phyloP scores from a whole-genome alignment of 257 asterid genomes.

The Apocynum venetum region DNA sequence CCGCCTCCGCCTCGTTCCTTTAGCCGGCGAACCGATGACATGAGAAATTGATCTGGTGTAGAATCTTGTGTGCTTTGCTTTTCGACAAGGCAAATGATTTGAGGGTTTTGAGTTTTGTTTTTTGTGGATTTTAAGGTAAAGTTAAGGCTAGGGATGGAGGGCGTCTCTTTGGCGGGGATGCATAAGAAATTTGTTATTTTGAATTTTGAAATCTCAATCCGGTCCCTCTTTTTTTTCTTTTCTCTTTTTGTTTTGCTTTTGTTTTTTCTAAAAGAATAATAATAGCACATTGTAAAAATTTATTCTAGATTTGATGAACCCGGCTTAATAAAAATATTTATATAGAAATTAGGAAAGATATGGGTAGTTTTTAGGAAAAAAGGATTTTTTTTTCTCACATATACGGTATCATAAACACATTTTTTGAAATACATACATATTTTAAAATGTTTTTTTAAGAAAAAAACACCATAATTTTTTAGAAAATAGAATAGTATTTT shows the following conservation, averaged over 20 bases:
- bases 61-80: background rate
- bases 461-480: too few relatives aligned
- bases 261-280: too few relatives aligned
- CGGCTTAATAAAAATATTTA: too few relatives aligned
- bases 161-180: slow-evolving; percentile 4
- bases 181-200: slow-evolving; percentile 10
- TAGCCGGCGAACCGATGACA: slow-evolving; percentile 53
- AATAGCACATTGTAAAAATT: too few relatives aligned
- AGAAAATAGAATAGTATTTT: too few relatives aligned
- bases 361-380: too few relatives aligned
- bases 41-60: slow-evolving; percentile 22
- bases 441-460: too few relatives aligned
- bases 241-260: background rate
- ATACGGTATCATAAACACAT: too few relatives aligned
- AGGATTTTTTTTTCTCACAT: too few relatives aligned
- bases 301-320: too few relatives aligned
- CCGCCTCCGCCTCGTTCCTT: slow-evolving; percentile 60
- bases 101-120: background rate
- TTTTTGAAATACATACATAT: too few relatives aligned
- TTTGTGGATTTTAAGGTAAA: background rate
- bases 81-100: background rate
- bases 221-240: background rate
- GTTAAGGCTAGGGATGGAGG: background rate
- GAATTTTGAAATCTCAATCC: slow-evolving; percentile 20
- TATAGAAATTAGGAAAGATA: too few relatives aligned